These are phyloP conservation scores for Magnaporthiopsis incrustans DNA, from an alignment of 2,329 filamentous ascomycete species.

Conservation along the genomic window DNA sequence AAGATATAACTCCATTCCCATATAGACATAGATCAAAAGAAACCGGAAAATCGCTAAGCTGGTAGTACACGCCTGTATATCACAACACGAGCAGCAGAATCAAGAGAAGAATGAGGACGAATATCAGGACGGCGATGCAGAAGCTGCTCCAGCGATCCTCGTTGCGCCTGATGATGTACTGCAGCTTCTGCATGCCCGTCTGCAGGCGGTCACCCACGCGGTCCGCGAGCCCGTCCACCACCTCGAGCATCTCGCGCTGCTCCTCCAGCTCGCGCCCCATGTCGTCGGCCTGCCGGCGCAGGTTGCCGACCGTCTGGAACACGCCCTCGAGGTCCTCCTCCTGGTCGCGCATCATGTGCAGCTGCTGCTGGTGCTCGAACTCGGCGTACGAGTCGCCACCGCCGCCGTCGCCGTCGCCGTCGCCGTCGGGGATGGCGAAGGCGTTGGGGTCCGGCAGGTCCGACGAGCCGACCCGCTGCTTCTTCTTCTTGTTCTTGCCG, in stretches of 20 bases:
- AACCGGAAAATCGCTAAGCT: constrained; percentile 6
- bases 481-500: constrained; percentile 16
- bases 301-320: constrained; percentile 83
- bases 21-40: constrained; percentile 7
- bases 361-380: constrained; percentile 86
- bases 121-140: constrained; percentile 82
- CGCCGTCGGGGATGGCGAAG: constrained; percentile 51
- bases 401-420: constrained; percentile 24
- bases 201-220: constrained; percentile 79
- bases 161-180: constrained; percentile 76
- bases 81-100: constrained; percentile 64
- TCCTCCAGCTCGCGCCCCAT: constrained; percentile 97
- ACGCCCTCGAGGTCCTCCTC: constrained; percentile 89
- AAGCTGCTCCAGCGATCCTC: constrained; percentile 85
- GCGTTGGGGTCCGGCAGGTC: constrained; percentile 47
- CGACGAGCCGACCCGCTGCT: constrained; percentile 23
- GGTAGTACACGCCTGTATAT: constrained; percentile 10
- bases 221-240: constrained; percentile 77
- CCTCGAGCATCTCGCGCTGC: constrained; percentile 80
- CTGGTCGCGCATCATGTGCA: constrained; percentile 89
- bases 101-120: constrained; percentile 79
- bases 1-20: neutral
- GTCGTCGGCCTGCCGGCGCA: constrained; percentile 82
- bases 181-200: constrained; percentile 79
- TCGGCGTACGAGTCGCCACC: constrained; percentile 56